Evolutionary conservation across 768 basidiomycete genomes (phyloP), one percentile per base, ranked within the genome.

Genomic region (Dendrothele bispora): DNA sequence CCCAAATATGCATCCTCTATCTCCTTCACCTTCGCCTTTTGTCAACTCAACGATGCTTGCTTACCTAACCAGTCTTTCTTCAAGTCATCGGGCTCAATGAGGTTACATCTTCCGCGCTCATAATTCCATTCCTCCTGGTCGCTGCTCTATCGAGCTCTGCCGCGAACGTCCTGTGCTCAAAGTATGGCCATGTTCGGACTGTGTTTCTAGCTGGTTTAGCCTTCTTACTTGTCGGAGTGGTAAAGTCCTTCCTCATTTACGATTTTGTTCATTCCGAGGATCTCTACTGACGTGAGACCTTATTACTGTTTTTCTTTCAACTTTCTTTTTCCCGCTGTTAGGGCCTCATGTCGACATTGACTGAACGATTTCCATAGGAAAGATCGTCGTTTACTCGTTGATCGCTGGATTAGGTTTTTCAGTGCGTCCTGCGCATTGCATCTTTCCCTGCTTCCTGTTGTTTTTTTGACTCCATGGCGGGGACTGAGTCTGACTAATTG

Each of bases 261-360:
- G 7, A 7, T 7, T 14, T 49, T 36, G 15, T 52, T 53, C 17
- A 2, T 39, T 42, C 12, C 12, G 15, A 15, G 17, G 5, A n/a
- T n/a, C 20, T 40, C 7, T n/a, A n/a, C n/a, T n/a, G n/a, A n/a
- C n/a, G n/a, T n/a, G 12, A 20, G 12, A n/a, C 17, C 27, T 3
- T 22, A 5, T n/a, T 17, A 3, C 22, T 10, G 14, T 27, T 14
- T 39, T 14, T 39, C n/a, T n/a, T n/a, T n/a, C n/a, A n/a, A n/a
- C n/a, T n/a, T n/a, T n/a, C n/a, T n/a, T n/a, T n/a, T n/a, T n/a
- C n/a, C n/a, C n/a, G n/a, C n/a, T n/a, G n/a, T n/a, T n/a, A 59
- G 57, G 57, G 59, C 32, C 47, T 61, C 11, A 56, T 61, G 53
- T 56, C 55, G 12, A 57, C 54, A n/a, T 42, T 61, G 21, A 43